These are phyloP conservation scores for Plasmopara muralis DNA, from an alignment of 352 stramenopile genomes.

Conservation along the genomic window DNA sequence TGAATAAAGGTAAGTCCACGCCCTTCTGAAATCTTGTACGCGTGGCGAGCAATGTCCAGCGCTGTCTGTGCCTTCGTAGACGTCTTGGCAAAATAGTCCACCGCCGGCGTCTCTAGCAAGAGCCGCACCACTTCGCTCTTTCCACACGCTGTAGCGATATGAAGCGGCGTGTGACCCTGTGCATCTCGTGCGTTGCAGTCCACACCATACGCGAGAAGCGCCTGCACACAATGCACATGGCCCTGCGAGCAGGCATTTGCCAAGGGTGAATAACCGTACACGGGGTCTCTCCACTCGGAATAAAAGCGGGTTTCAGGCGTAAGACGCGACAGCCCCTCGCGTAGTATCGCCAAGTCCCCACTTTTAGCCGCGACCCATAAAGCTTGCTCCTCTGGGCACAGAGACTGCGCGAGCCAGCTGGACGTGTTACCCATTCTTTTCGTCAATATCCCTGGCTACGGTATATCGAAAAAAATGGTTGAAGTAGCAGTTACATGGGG, in stretches of 20 bases:
- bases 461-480: no score
- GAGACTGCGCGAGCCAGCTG: slow-evolving; percentile 63
- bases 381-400: slow-evolving; percentile 69
- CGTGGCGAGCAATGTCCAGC: slow-evolving; percentile 62
- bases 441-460: no score
- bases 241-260: slow-evolving; percentile 52
- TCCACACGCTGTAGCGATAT: slow-evolving; percentile 48
- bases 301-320: slow-evolving; percentile 57
- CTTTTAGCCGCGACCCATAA: slow-evolving; percentile 73
- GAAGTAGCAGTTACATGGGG: not conserved
- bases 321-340: slow-evolving; percentile 39
- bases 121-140: slow-evolving; percentile 65
- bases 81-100: slow-evolving; percentile 55
- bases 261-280: slow-evolving; percentile 60
- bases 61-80: slow-evolving; percentile 47
- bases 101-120: slow-evolving; percentile 41
- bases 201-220: slow-evolving; percentile 45
- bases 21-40: slow-evolving; percentile 35
- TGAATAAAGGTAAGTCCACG: slow-evolving; percentile 40
- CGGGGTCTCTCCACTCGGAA: slow-evolving; percentile 61
- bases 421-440: slow-evolving; percentile 59
- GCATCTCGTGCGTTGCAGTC: slow-evolving; percentile 53
- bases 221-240: slow-evolving; percentile 53
- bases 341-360: slow-evolving; percentile 48
- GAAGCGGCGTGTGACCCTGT: slow-evolving; percentile 59